These are phyloP conservation scores for Polyplosphaeria fusca DNA, from an alignment of 495 filamentous ascomycete species.

Conservation along the genomic window DNA sequence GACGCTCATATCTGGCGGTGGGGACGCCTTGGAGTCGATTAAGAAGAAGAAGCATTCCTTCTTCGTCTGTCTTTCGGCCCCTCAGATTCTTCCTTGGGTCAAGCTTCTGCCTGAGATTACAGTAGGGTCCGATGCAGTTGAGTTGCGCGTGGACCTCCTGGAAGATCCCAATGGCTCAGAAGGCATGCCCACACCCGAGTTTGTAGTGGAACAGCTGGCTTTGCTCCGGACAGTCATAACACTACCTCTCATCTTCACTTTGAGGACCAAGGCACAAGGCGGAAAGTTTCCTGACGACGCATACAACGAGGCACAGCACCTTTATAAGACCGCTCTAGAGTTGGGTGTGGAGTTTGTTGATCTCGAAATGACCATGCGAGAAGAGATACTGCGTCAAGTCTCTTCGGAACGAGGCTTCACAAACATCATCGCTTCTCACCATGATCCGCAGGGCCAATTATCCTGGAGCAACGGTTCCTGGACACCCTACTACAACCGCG, in stretches of 20 bases:
- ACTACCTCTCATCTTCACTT: constrained; percentile 90
- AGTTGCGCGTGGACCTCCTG: constrained; percentile 89
- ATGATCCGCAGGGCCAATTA: constrained; percentile 74
- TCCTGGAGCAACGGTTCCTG: constrained; percentile 88
- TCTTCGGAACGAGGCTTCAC: constrained; percentile 66
- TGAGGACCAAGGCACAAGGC: constrained; percentile 81
- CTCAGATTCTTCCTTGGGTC: constrained; percentile 61
- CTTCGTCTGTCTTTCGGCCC: constrained; percentile 87
- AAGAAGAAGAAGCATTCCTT: constrained; percentile 75
- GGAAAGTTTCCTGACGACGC: constrained; percentile 82
- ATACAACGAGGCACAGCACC: constrained; percentile 60
- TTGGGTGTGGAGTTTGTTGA: constrained; percentile 90
- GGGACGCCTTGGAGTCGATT: constrained; percentile 60
- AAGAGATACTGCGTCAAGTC: constrained; percentile 64
- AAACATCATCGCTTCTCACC: constrained; percentile 90
- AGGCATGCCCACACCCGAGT: constrained; percentile 65
- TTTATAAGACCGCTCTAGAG: constrained; percentile 76
- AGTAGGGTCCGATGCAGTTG: constrained; percentile 88
- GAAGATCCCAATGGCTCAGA: constrained; percentile 62
- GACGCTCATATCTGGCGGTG: constrained; percentile 65
- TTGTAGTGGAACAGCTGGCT: constrained; percentile 75
- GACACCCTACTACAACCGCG: constrained; percentile 82
- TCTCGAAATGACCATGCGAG: constrained; percentile 84
- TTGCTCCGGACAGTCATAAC: constrained; percentile 69
- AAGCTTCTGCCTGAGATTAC: constrained; percentile 67